These are phyloP conservation scores for Pseudevernia furfuracea DNA, from an alignment of 495 filamentous ascomycete species.

Conservation along the genomic window DNA sequence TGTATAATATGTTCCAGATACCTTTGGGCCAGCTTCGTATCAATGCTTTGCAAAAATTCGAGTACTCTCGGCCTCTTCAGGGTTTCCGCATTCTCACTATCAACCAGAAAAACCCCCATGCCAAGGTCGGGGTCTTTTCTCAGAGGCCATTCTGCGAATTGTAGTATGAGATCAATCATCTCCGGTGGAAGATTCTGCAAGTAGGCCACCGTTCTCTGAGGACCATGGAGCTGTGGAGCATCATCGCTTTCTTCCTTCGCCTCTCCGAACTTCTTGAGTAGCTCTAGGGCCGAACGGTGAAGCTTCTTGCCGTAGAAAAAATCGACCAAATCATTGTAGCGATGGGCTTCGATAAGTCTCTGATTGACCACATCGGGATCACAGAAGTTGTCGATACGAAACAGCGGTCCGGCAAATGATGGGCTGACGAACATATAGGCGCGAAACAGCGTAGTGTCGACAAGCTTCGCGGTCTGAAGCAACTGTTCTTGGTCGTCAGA, in stretches of 20 bases:
- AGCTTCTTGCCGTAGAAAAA: slow-evolving; percentile 94
- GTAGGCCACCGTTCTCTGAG: slow-evolving; percentile 79
- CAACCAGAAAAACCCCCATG: slow-evolving; percentile 91
- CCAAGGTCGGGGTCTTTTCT: slow-evolving; percentile 62
- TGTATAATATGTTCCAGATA: slow-evolving; percentile 90
- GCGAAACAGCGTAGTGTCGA: slow-evolving; percentile 91
- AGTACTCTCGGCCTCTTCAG: slow-evolving; percentile 70
- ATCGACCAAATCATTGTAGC: slow-evolving; percentile 90
- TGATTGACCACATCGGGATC: slow-evolving; percentile 94
- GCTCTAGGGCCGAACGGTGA: slow-evolving; percentile 76
- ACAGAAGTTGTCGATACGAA: slow-evolving; percentile 95
- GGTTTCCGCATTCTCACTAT: slow-evolving; percentile 91
- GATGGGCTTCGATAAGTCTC: slow-evolving; percentile 75
- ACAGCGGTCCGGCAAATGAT: slow-evolving; percentile 76
- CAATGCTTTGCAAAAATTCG: slow-evolving; percentile 60
- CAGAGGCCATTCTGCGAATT: slow-evolving; percentile 86
- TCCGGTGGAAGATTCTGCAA: slow-evolving; percentile 80
- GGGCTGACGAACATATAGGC: slow-evolving; percentile 87
- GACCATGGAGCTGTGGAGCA: slow-evolving; percentile 66
- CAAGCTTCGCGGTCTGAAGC: slow-evolving; percentile 63
- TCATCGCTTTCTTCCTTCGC: slow-evolving; percentile 55
- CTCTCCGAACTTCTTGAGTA: slow-evolving; percentile 76
- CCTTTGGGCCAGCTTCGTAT: slow-evolving; percentile 59
- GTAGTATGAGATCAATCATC: slow-evolving; percentile 82
- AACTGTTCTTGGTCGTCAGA: slow-evolving; percentile 63